These are phyloP conservation scores for Neurospora tetrasperma DNA, from an alignment of 495 filamentous ascomycete genomes.

Conservation along the genomic window DNA sequence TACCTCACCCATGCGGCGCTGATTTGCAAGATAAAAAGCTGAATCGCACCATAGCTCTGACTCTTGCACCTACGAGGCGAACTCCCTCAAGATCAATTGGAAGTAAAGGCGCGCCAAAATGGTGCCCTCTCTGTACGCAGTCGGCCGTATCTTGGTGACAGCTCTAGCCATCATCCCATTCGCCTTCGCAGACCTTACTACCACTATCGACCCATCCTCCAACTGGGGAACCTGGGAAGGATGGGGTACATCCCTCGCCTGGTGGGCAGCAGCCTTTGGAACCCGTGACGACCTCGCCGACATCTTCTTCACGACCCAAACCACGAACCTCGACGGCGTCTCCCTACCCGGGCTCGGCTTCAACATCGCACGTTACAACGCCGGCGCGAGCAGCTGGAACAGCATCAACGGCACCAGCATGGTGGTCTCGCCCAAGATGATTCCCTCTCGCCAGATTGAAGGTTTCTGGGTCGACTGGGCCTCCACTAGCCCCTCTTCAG, in stretches of 20 bases:
- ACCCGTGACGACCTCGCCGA: constrained; percentile 25
- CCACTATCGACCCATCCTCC: constrained; percentile 21
- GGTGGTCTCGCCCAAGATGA: constrained; percentile 26
- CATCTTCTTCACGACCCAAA: constrained; percentile 24
- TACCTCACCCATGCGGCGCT: not conserved
- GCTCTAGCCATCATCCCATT: not conserved
- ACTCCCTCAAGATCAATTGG: not conserved
- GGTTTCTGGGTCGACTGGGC: constrained; percentile 29
- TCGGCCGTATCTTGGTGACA: not conserved
- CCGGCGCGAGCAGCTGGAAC: constrained; percentile 26
- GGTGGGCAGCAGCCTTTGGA: constrained; percentile 31
- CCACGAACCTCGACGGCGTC: constrained; percentile 11
- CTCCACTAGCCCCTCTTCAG: constrained; percentile 15
- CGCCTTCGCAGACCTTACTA: constrained; percentile 18
- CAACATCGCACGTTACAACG: constrained; percentile 32
- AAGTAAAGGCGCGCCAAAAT: not conserved
- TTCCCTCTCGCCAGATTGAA: constrained; percentile 24
- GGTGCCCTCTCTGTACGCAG: not conserved
- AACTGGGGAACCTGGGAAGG: constrained; percentile 32
- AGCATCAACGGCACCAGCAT: constrained; percentile 23
- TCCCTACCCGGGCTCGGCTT: constrained; percentile 28
- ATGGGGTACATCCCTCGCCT: constrained; percentile 31
- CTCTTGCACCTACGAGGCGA: not conserved
- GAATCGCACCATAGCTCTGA: not conserved
- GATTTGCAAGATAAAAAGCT: not conserved